phyloP scores from a whole-genome alignment of 2,329 filamentous ascomycete species.

The Venturia aucupariae region DNA sequence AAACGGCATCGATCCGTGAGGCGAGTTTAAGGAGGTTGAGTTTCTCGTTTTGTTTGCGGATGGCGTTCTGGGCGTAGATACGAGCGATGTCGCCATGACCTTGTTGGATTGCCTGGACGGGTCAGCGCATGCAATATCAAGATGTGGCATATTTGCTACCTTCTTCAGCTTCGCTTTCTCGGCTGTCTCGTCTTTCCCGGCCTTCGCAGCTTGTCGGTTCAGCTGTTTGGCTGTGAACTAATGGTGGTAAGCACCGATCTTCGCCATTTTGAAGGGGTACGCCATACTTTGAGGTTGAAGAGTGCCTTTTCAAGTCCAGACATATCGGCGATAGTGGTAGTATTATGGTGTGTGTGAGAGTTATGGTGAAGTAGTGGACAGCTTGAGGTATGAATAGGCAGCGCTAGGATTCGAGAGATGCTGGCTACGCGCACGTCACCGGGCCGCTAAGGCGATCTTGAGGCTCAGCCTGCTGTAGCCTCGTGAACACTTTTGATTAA shows the following conservation, averaged over 20 bases:
- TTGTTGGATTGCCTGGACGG: conserved; percentile 46
- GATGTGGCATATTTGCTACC: conserved; percentile 25
- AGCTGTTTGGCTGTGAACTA: conserved; percentile 56
- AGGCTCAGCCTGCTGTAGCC: background rate
- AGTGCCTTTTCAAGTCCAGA: conserved; percentile 53
- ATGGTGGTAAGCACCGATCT: conserved; percentile 20
- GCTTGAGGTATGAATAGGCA: background rate
- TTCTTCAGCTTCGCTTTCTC: conserved; percentile 56
- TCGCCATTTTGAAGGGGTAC: conserved; percentile 1
- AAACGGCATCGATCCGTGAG: conserved; percentile 51
- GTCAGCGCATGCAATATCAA: background rate
- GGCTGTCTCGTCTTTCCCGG: conserved; percentile 50
- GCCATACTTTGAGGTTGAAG: conserved; percentile 50
- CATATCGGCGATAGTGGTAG: conserved; percentile 30
- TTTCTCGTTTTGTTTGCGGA: conserved; percentile 54
- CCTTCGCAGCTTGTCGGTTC: conserved; percentile 52
- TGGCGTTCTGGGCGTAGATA: conserved; percentile 54
- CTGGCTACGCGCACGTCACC: conserved; percentile 3
- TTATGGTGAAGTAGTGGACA: background rate
- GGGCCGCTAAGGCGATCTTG: background rate
- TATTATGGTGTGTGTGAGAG: background rate
- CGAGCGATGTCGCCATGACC: conserved; percentile 52
- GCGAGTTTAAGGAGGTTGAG: conserved; percentile 49
- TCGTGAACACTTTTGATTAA: background rate
- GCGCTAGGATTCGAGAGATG: background rate